phyloP scores from a whole-genome alignment of 768 basidiomycete species.

The Termitomyces sp. region DNA sequence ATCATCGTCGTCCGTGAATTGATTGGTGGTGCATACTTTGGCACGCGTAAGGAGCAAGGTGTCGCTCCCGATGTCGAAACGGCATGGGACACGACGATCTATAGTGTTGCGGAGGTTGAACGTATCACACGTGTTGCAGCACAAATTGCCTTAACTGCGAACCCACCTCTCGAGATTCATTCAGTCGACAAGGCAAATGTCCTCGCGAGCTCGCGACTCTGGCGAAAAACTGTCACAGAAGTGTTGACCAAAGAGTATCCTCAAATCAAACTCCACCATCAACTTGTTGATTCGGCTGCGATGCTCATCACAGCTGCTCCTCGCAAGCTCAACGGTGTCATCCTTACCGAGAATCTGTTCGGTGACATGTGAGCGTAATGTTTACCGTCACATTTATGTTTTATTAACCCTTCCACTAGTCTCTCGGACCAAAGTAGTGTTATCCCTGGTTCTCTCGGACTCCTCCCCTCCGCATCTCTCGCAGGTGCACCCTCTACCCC shows the following conservation, averaged over 20 bases:
- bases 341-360: constrained; percentile 94
- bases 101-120: constrained; percentile 87
- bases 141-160: constrained; percentile 75
- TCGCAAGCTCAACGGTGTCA: constrained; percentile 88
- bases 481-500: constrained; percentile 75
- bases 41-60: constrained; percentile 83
- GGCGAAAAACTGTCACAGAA: constrained; percentile 91
- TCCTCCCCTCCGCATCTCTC: constrained; percentile 93
- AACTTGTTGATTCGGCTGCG: constrained; percentile 91
- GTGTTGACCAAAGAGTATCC: constrained; percentile 83
- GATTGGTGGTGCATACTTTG: constrained; percentile 96
- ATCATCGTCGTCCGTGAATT: constrained; percentile 95
- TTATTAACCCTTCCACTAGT: constrained; percentile 32
- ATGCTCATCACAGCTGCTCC: constrained; percentile 93
- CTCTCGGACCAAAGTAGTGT: constrained; percentile 96
- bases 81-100: constrained; percentile 92
- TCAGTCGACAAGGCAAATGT: constrained; percentile 99
- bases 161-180: constrained; percentile 85
- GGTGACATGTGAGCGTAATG: constrained; percentile 80
- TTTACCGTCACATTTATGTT: background rate
- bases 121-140: constrained; percentile 95
- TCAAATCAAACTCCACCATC: constrained; percentile 81
- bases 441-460: constrained; percentile 94
- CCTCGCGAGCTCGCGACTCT: constrained; percentile 87
- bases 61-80: constrained; percentile 54